These are phyloP conservation scores for Fusarium pseudocircinatum DNA, from an alignment of 2,329 filamentous ascomycete genomes.

Conservation along the genomic window DNA sequence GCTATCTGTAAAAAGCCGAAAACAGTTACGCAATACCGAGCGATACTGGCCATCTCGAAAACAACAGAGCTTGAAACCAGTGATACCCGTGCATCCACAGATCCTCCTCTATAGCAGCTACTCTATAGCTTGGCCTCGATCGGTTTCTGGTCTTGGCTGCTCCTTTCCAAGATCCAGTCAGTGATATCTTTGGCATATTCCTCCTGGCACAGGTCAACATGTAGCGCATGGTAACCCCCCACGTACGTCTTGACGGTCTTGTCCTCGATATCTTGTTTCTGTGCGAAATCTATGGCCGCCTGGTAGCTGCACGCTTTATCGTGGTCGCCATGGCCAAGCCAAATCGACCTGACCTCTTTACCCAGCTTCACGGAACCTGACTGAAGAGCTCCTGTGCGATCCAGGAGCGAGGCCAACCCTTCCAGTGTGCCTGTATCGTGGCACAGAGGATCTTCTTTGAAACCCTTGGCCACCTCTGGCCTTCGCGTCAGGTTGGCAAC, in stretches of 20 bases:
- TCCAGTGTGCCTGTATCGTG: conserved; percentile 90
- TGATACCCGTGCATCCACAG: neutral
- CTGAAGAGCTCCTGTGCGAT: conserved; percentile 72
- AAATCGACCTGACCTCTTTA: conserved; percentile 69
- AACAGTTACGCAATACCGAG: conserved; percentile 3
- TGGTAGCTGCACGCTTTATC: conserved; percentile 76
- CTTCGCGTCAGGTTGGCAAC: conserved; percentile 74
- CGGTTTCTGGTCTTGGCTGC: conserved; percentile 31
- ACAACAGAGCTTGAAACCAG: neutral
- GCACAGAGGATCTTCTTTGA: conserved; percentile 74
- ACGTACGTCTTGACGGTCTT: conserved; percentile 78
- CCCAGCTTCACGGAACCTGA: conserved; percentile 63
- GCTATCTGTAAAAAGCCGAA: neutral
- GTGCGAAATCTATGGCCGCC: conserved; percentile 71
- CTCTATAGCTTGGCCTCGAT: conserved; percentile 52
- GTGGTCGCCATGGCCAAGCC: conserved; percentile 79
- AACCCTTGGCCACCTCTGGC: conserved; percentile 66
- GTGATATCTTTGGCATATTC: conserved; percentile 68
- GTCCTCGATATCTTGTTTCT: conserved; percentile 68
- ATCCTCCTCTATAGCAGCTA: neutral
- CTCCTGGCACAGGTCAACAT: conserved; percentile 66
- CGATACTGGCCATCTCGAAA: neutral
- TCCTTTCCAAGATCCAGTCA: conserved; percentile 70
- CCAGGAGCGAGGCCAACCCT: conserved; percentile 79
- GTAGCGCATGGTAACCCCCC: conserved; percentile 81